Evolutionary conservation across 306 rosid genomes (phyloP).

Genomic region (Quercus glauca): DNA sequence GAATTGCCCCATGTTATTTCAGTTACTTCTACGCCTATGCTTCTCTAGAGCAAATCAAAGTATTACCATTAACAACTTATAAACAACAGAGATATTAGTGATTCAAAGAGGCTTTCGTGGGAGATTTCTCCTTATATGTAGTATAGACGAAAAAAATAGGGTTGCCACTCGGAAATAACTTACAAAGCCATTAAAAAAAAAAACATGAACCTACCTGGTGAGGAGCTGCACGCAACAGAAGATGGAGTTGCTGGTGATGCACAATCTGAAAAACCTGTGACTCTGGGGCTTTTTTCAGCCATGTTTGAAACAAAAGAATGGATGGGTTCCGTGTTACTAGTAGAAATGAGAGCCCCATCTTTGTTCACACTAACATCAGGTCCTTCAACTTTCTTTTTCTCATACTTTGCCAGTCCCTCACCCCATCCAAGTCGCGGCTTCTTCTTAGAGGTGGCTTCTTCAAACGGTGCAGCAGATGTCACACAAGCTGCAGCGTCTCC

Average conservation of each 20-base stretch:
- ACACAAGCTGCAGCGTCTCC: slow-evolving; percentile 72
- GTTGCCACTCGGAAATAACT: not conserved
- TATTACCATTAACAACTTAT: not conserved
- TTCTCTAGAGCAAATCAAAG: not conserved
- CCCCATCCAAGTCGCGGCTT: slow-evolving; percentile 97
- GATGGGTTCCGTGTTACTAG: slow-evolving; percentile 44
- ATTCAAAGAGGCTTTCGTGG: not conserved
- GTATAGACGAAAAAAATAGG: not conserved
- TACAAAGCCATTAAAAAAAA: not conserved
- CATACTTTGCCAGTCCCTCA: slow-evolving; percentile 95
- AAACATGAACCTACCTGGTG: slow-evolving; percentile 59
- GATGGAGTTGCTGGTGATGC: slow-evolving; percentile 98
- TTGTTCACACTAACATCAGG: slow-evolving; percentile 60
- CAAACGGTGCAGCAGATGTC: slow-evolving; percentile 67
- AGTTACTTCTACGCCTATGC: not conserved
- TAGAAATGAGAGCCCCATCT: slow-evolving; percentile 47
- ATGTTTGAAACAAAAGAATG: slow-evolving; percentile 45
- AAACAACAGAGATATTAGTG: not conserved
- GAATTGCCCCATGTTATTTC: not conserved
- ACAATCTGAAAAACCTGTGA: slow-evolving; percentile 57
- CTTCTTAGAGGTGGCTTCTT: slow-evolving; percentile 72
- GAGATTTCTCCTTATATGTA: not conserved
- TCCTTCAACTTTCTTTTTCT: slow-evolving; percentile 84
- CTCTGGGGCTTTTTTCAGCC: slow-evolving; percentile 70
- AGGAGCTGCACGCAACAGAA: slow-evolving; percentile 94